A percentile compares a stretch with the other conserved stretches of the same genome.
Evolutionary conservation across 1,284 basidiomycete genomes (phyloP).

Genomic region (Cerioporus squamosus): DNA sequence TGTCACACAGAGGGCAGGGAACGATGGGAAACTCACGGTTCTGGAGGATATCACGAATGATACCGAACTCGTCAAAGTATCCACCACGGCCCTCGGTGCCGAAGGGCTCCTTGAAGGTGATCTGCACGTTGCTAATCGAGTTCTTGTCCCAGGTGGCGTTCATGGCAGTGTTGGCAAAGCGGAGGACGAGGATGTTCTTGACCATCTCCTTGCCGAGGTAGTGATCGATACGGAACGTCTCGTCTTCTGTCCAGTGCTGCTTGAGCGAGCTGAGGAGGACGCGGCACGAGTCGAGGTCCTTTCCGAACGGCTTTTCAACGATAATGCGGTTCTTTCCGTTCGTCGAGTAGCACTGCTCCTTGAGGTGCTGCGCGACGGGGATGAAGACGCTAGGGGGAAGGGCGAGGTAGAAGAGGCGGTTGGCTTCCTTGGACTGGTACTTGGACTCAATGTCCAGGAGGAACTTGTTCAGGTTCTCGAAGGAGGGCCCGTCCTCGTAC

Average conservation of each 20-base stretch:
- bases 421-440: slow-evolving; percentile 66
- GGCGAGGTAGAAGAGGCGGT: slow-evolving; percentile 93
- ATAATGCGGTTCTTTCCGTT: slow-evolving; percentile 88
- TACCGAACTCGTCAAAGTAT: slow-evolving; percentile 98
- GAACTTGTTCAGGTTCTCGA: slow-evolving; percentile 76
- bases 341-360: slow-evolving; percentile 77
- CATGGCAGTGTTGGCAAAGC: slow-evolving; percentile 92
- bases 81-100: slow-evolving; percentile 97
- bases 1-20: too few relatives aligned
- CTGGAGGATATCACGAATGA: slow-evolving; percentile 95
- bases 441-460: slow-evolving; percentile 78
- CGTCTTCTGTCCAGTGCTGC: slow-evolving; percentile 89
- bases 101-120: slow-evolving; percentile 98
- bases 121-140: slow-evolving; percentile 93
- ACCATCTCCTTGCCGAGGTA: slow-evolving; percentile 99
- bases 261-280: slow-evolving; percentile 82
- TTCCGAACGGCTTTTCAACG: slow-evolving; percentile 97
- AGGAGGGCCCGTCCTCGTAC: slow-evolving; percentile 85
- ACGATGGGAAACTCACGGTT: slow-evolving; percentile 74
- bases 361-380: slow-evolving; percentile 83
- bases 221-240: slow-evolving; percentile 98
- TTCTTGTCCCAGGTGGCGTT: slow-evolving; percentile 92
- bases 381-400: slow-evolving; percentile 94
- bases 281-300: slow-evolving; percentile 87
- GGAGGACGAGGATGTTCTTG: slow-evolving; percentile 93